phyloP scores from a whole-genome alignment of 2,329 filamentous ascomycete genomes.

The Proliferodiscus dingleyae region DNA sequence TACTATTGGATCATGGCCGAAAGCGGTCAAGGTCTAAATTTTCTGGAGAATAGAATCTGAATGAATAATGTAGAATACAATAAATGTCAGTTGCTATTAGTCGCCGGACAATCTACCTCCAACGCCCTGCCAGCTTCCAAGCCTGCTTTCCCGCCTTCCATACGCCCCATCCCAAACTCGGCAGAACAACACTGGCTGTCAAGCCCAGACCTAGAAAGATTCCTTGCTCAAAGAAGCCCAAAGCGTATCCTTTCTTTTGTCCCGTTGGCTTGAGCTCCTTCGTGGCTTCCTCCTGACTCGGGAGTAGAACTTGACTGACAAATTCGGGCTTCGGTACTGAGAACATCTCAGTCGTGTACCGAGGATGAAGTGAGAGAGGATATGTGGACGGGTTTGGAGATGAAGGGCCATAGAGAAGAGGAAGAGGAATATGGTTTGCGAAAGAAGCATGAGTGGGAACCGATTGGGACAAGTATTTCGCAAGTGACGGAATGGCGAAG shows the following conservation, averaged over 20 bases:
- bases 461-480: constrained; percentile 57
- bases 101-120: no score
- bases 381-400: not conserved
- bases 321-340: constrained; percentile 41
- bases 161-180: constrained; percentile 7
- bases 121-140: not conserved
- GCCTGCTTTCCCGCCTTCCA: constrained; percentile 3
- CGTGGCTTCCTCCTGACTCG: constrained; percentile 14
- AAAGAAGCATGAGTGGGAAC: constrained; percentile 45
- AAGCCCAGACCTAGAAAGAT: constrained; percentile 36
- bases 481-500: constrained; percentile 44
- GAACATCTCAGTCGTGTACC: constrained; percentile 42
- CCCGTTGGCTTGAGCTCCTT: constrained; percentile 32
- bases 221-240: constrained; percentile 47
- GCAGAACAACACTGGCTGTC: constrained; percentile 13
- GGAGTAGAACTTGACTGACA: constrained; percentile 22
- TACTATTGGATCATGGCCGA: constrained; percentile 14
- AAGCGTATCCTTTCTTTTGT: constrained; percentile 30
- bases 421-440: constrained; percentile 52
- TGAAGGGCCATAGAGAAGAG: constrained; percentile 40
- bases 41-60: no score
- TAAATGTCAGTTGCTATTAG: no score
- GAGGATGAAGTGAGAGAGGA: constrained; percentile 39
- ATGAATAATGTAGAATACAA: no score
- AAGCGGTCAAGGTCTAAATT: no score